Conservation (phyloP, 208 protist genomes). For the Porcisia deanei region DNA sequence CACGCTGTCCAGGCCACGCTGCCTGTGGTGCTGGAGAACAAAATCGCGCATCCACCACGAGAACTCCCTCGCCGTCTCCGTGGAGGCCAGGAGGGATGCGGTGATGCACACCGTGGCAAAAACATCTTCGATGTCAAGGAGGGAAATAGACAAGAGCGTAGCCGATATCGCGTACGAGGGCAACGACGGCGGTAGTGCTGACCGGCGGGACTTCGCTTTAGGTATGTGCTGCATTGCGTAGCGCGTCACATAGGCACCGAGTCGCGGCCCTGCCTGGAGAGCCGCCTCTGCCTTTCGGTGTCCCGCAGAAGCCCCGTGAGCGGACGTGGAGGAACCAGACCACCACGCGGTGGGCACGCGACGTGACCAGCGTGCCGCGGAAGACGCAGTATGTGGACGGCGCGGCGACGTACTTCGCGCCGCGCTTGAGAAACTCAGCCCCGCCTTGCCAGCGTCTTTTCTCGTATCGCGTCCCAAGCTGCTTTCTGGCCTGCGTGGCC, state of each 20-base stretch:
- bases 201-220: background rate
- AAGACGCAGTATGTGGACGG: background rate
- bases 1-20: slow-evolving; percentile 17
- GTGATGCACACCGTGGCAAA: slow-evolving; percentile 31
- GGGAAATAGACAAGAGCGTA: slow-evolving; percentile 10
- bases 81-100: slow-evolving; percentile 1
- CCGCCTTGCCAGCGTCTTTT: background rate
- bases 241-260: slow-evolving; percentile 24
- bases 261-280: slow-evolving; percentile 3
- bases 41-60: slow-evolving; percentile 36
- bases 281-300: background rate
- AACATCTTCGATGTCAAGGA: slow-evolving; percentile 23
- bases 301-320: background rate
- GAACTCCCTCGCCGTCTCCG: slow-evolving; percentile 22
- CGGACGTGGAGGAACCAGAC: slow-evolving; percentile 9
- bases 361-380: slow-evolving; percentile 14
- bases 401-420: slow-evolving; percentile 2
- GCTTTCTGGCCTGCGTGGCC: background rate
- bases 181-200: background rate
- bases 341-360: slow-evolving; percentile 27
- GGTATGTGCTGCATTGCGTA: slow-evolving; percentile 17
- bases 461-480: background rate
- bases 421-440: background rate
- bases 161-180: slow-evolving; percentile 1
- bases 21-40: slow-evolving; percentile 13